Base-by-base conservation (phyloP, 192 early-diverging fungal species). In the Powellomyces hirtus region DNA sequence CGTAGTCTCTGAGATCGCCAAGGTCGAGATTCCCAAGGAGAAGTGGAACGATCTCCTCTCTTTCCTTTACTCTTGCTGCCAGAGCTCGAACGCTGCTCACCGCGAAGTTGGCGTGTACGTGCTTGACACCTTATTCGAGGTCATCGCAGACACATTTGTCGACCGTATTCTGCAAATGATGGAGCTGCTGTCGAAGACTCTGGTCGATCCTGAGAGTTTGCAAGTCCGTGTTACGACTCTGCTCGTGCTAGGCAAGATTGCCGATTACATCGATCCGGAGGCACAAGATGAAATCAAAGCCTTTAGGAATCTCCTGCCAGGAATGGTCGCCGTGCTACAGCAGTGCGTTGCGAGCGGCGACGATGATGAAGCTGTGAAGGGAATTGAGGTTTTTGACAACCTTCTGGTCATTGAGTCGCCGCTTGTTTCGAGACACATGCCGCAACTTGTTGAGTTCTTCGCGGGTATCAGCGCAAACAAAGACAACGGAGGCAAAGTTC, bases 91-190 rank as follows among this genome's bases (percentile, higher is more conserved):
- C 16, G 79, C 88, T 4, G 79, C 79, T 49, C 92, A 95, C 59
- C 90, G 93, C 20, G 92, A 92, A 74, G 88, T 95, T 49, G 94
- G 93, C 34, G 81, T 93, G 10, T 95, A 89, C 59, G 89, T 92
- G 16, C 77, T 97, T 38, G 91, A 91, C 71, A 84, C 92, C 44
- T 79, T 97, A 59, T 94, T 94, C 73, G 94, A 97, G 61, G 88
- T 88, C 1, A 88, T 92, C 61, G 83, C 89, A 16, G 93, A 95
- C 59, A 75, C 77, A 11, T 84, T 91, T 70, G 57, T 69, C 16
- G 79, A 81, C 57, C 83, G 88, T 33, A 62, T 91, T 56, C 75
- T 75, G 51, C 79, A 91, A 38, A 72, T 95, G 38, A 87, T 94
- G 74, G 76, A 88, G 13, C 78, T 95, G 24, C 93, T 97, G 73